Base-by-base conservation (phyloP, 768 basidiomycete genomes). In the Amanita rimosa region DNA sequence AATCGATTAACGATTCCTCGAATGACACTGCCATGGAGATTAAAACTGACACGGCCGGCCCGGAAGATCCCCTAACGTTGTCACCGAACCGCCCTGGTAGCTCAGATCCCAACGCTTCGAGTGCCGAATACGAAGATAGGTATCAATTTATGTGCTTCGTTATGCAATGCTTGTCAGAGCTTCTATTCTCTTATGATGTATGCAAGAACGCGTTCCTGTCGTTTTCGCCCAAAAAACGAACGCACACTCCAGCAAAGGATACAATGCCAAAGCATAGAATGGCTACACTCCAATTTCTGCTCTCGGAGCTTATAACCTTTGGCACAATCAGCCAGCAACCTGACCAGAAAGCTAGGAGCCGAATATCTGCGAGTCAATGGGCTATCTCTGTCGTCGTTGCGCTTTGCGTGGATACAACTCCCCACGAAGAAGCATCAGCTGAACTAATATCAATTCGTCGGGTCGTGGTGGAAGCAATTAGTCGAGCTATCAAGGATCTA, bases 391-490 rank as follows among this genome's bases (percentile, higher is more conserved):
- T 95, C 50, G 66, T 99, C 31, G 86, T 94, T 39, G 86, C 93
- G 0, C 74, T 99, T n/a, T 98, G 95, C 58, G 83, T 91, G 8
- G 95, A 98, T 60, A 83, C 79, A 3, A 73, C 79, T 2, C 66
- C 78, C 2, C 65, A 70, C 14, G 72, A 75, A 29, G 86, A 87
- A 41, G 60, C 73, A 47, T 76, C 88, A 2, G 53, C 74, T 4
- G 90, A 96, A 49, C 70, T 97, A 39, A 71, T 85, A n/a, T 75
- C 79, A n/a, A 83, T 92, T n/a, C 83, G 96, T 38, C 93, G 91
- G 64, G 83, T 84, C 52, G 85, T 97, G 2, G 71, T 99, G 34
- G 96, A 99, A 57, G 83, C 86, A 3, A 75, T 98, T 48, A 83
- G 81, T 54, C 85, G 84, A 47, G 77, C 85, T 6, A 79, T 96